Evolutionary conservation across 2,329 filamentous ascomycete species (phyloP).

Genomic region (Zelopaecilomyces penicillatus): DNA sequence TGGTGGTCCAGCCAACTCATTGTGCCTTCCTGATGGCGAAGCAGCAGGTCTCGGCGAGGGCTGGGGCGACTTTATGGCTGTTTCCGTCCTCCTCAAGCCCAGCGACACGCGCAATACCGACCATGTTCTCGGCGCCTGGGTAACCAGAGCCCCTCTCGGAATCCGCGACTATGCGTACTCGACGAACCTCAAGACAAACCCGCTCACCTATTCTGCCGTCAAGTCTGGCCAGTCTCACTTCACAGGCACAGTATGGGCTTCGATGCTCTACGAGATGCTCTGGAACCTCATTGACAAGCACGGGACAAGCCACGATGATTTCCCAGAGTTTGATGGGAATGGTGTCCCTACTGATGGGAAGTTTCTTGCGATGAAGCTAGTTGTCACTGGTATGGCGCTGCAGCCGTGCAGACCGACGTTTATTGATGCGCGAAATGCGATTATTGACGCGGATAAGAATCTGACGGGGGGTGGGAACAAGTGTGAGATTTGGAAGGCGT

Average conservation of each 20-base stretch:
- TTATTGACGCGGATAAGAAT: slow-evolving; percentile 39
- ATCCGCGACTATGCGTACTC: slow-evolving; percentile 40
- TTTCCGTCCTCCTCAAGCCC: slow-evolving; percentile 36
- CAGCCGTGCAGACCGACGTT: slow-evolving; percentile 45
- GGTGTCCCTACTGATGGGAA: slow-evolving; percentile 39
- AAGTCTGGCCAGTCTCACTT: slow-evolving; percentile 15
- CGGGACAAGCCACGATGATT: slow-evolving; percentile 34
- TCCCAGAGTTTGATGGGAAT: slow-evolving; percentile 29
- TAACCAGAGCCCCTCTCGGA: slow-evolving; percentile 26
- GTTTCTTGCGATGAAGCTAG: slow-evolving; percentile 40
- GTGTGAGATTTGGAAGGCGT: slow-evolving; percentile 41
- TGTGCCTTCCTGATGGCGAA: slow-evolving; percentile 34
- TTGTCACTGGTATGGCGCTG: slow-evolving; percentile 39
- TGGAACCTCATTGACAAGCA: slow-evolving; percentile 45
- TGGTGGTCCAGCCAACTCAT: slow-evolving; percentile 39
- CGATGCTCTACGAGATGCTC: slow-evolving; percentile 43
- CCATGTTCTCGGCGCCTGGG: slow-evolving; percentile 27
- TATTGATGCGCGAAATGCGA: slow-evolving; percentile 38
- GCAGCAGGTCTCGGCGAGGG: slow-evolving; percentile 43
- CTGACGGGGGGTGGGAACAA: slow-evolving; percentile 38
- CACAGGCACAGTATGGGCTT: slow-evolving; percentile 35
- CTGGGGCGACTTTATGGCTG: slow-evolving; percentile 42
- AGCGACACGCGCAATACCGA: slow-evolving; percentile 28
- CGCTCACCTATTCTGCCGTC: slow-evolving; percentile 30
- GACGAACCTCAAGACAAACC: slow-evolving; percentile 34